phyloP scores from a whole-genome alignment of 345 rosid genomes.

The Litchi chinensis region DNA sequence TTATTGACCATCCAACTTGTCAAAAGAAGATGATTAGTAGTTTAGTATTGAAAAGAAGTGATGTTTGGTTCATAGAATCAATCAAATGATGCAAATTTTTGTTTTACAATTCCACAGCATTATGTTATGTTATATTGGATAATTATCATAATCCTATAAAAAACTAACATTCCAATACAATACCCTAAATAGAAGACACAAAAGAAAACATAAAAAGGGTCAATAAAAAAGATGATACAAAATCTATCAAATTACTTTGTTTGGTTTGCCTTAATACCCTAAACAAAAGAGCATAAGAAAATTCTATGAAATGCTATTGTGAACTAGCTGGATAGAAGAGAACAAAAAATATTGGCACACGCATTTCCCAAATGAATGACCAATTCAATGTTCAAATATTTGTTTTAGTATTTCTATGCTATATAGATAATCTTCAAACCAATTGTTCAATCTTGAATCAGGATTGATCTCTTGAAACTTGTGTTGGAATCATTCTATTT shows the following conservation, averaged over 20 bases:
- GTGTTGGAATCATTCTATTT: slow-evolving; percentile 71
- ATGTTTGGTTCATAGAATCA: neutral
- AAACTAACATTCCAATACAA: neutral
- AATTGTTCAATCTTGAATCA: slow-evolving; percentile 50
- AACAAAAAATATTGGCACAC: neutral
- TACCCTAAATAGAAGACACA: neutral
- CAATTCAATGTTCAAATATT: neutral
- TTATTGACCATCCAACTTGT: neutral
- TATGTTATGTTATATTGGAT: neutral
- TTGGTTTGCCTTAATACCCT: too few relatives aligned
- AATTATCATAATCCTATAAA: neutral
- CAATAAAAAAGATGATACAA: too few relatives aligned
- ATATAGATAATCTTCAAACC: neutral
- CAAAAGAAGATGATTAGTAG: neutral
- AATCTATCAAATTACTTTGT: too few relatives aligned
- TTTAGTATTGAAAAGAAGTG: neutral
- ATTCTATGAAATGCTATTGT: too few relatives aligned
- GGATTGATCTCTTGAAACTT: slow-evolving; percentile 63
- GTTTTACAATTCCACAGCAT: neutral
- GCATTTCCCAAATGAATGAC: neutral
- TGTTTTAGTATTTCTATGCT: neutral
- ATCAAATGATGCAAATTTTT: neutral
- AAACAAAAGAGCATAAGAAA: too few relatives aligned
- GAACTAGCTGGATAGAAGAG: too few relatives aligned
- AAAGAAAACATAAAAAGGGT: too few relatives aligned